Evolutionary conservation across 164 flowering plant species (phyloP), one percentile per base, ranked within the genome.

Genomic region (Warburgia ugandensis): DNA sequence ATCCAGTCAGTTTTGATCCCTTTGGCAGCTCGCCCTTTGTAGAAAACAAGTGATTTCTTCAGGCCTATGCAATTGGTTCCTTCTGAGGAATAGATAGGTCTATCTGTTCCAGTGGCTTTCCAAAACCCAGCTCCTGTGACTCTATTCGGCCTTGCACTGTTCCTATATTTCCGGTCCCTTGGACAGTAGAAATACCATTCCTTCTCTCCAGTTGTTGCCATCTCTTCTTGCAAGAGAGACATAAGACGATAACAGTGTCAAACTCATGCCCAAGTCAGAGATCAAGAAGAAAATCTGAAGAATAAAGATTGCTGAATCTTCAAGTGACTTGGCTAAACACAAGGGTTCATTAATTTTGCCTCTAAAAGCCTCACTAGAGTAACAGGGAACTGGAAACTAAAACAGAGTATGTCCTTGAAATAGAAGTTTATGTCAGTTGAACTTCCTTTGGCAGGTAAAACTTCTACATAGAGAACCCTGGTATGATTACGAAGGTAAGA

Each of bases 181-280:
- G 95, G 94, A 56, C 95, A 86, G 69, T 78, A 92, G 71, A 92
- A 92, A 42, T 92, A 92, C 95, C 99, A 92, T 58, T 92, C 99
- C 57, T 82, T 88, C 55, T 92, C 97, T 11, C 95, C 99, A 0
- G 73, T 74, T 5, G 73, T 64, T 50, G 94, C 96, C 70, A 87
- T 32, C 67, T 68, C 84, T 79, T 42, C 68, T 66, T 61, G 40
- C 63, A 63, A 29, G n/a, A n/a, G 28, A 30, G 21, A 45, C 41
- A 28, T 6, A 12, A 52, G 5, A 39, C 9, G 26, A 41, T 27
- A 39, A 28, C 31, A 32, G 21, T 25, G 28, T 45, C 57, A 52
- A 29, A 21, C 21, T 37, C 44, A 45, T 13, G 5, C 0, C 26
- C n/a, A 12, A 5, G 37, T 22, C 14, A 6, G 23, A 23, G 17